Percentiles rank a stretch among this genome's conserved stretches.
Conservation (phyloP, 2,329 filamentous ascomycete species). For the Rachicladosporium sp. region DNA sequence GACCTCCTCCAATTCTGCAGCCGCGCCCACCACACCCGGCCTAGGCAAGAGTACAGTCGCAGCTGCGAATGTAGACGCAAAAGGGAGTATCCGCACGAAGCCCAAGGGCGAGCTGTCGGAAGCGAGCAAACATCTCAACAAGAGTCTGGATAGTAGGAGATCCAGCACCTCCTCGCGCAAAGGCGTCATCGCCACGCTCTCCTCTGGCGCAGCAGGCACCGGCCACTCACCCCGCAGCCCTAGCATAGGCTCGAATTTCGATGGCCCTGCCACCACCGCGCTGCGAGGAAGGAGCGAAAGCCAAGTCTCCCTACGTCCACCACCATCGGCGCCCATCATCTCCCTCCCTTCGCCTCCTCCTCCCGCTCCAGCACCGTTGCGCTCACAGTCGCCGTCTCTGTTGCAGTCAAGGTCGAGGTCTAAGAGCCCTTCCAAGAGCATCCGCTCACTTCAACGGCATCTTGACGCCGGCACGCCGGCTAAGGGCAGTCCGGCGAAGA, state of each 20-base stretch:
- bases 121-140: constrained; percentile 48
- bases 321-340: not conserved
- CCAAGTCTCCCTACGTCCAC: constrained; percentile 11
- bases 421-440: constrained; percentile 19
- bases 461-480: constrained; percentile 8
- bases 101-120: constrained; percentile 25
- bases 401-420: constrained; percentile 7
- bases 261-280: constrained; percentile 6
- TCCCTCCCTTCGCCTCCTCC: not conserved
- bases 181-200: constrained; percentile 36
- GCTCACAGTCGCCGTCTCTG: too few species aligned
- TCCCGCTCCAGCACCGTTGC: too few species aligned
- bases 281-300: constrained; percentile 10
- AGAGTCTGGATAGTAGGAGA: constrained; percentile 80
- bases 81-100: constrained; percentile 47
- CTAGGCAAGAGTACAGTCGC: constrained; percentile 86
- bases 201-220: constrained; percentile 1
- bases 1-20: constrained; percentile 33
- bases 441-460: constrained; percentile 20
- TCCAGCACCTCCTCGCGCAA: constrained; percentile 80
- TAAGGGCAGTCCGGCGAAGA: too few species aligned
- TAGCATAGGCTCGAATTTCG: constrained; percentile 1
- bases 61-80: constrained; percentile 74
- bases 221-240: not conserved
- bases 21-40: constrained; percentile 75